These are phyloP conservation scores for Hygrophila difformis DNA, from an alignment of 257 asterid genomes.

Conservation along the genomic window DNA sequence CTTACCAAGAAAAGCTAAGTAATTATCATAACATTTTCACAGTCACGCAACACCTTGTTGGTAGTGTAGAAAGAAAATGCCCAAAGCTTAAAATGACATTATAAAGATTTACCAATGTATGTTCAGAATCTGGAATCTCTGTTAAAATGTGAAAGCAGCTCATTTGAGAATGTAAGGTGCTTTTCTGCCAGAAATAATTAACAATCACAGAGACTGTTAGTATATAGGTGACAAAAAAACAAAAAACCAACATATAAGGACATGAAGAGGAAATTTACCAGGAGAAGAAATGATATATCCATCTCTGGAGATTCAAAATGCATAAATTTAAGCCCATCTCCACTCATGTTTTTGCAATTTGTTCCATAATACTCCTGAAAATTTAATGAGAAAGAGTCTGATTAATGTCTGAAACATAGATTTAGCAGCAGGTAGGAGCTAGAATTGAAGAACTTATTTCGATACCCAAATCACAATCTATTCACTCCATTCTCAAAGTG, in stretches of 20 bases:
- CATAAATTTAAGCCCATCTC: slow-evolving; percentile 22
- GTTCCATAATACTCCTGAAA: slow-evolving; percentile 39
- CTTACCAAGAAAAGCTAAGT: slow-evolving; percentile 12
- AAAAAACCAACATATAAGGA: slow-evolving; percentile 6
- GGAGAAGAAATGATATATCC: slow-evolving; percentile 30
- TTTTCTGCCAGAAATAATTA: slow-evolving; percentile 37
- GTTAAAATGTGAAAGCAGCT: slow-evolving; percentile 30
- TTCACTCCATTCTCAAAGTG: slow-evolving; percentile 18
- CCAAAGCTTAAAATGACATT: slow-evolving; percentile 1
- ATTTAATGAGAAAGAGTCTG: slow-evolving; percentile 7
- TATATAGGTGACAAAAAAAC: no score
- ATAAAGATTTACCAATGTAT: slow-evolving; percentile 30
- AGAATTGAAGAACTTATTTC: background rate
- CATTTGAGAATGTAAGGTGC: slow-evolving; percentile 25
- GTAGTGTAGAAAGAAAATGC: slow-evolving; percentile 2
- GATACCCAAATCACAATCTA: slow-evolving; percentile 18
- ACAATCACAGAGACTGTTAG: no score
- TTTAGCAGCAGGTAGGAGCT: slow-evolving; percentile 9
- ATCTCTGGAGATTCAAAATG: slow-evolving; percentile 72
- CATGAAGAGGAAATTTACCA: slow-evolving; percentile 29
- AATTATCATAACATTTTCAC: slow-evolving; percentile 12
- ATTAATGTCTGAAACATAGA: slow-evolving; percentile 11
- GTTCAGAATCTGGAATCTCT: slow-evolving; percentile 37
- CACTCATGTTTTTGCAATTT: slow-evolving; percentile 21
- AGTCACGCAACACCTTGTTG: slow-evolving; percentile 5